Conservation (phyloP, 2,329 filamentous ascomycete species). For the Trichoderma polysporum region DNA sequence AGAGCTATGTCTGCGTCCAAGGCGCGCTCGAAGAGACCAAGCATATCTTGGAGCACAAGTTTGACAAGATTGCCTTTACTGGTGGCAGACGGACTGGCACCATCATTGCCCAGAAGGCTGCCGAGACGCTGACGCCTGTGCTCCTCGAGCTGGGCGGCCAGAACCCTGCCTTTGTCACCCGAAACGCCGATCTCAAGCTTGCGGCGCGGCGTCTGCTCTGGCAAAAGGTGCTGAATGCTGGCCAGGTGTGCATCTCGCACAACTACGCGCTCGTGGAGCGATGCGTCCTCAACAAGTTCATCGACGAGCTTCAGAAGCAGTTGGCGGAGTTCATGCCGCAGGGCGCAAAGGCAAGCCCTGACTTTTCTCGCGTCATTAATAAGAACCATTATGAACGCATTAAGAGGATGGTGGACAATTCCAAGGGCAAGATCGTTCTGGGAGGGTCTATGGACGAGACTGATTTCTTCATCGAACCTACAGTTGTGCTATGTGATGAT, state of each 20-base stretch:
- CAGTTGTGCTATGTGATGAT: constrained; percentile 79
- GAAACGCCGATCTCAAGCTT: constrained; percentile 73
- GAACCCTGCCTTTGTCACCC: constrained; percentile 90
- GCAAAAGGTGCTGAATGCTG: constrained; percentile 83
- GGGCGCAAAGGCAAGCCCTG: constrained; percentile 73
- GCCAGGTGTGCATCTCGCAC: constrained; percentile 89
- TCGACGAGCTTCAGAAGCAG: constrained; percentile 70
- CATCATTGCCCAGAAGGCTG: constrained; percentile 87
- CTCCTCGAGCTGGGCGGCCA: constrained; percentile 85
- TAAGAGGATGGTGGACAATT: constrained; percentile 87
- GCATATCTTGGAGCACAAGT: constrained; percentile 80
- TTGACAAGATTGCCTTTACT: constrained; percentile 98
- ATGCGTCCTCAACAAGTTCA: constrained; percentile 67
- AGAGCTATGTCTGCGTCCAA: constrained; percentile 75
- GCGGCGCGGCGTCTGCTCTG: constrained; percentile 84
- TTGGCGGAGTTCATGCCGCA: constrained; percentile 79
- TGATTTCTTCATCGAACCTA: constrained; percentile 85
- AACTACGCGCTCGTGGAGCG: constrained; percentile 89
- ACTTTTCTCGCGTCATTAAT: constrained; percentile 81
- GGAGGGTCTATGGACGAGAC: constrained; percentile 81
- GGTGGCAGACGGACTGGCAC: constrained; percentile 76
- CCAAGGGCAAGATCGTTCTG: constrained; percentile 78
- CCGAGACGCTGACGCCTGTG: constrained; percentile 82
- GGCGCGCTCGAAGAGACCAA: constrained; percentile 79
- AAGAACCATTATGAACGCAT: constrained; percentile 74